Conservation (phyloP, 805 yeast species). For the Candida alai region DNA sequence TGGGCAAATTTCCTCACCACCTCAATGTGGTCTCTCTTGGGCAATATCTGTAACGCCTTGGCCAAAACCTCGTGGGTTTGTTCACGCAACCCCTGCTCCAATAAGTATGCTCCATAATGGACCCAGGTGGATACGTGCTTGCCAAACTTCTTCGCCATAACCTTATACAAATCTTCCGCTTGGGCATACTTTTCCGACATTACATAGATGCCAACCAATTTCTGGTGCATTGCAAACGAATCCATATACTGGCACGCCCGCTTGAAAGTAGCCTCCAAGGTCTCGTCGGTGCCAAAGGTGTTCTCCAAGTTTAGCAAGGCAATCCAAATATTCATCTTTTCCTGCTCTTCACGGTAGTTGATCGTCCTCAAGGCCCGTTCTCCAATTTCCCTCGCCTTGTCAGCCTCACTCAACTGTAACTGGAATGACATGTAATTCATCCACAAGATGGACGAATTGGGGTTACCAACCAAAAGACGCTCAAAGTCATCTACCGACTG, state of each 20-base stretch:
- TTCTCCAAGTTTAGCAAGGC: conserved; percentile 92
- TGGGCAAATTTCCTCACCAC: conserved; percentile 86
- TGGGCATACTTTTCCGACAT: conserved; percentile 67
- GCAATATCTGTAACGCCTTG: conserved; percentile 65
- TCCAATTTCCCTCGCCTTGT: conserved; percentile 90
- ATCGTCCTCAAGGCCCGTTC: conserved; percentile 90
- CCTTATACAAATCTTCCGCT: conserved; percentile 66
- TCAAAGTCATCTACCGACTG: conserved; percentile 91
- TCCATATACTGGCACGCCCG: conserved; percentile 92
- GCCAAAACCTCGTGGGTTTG: conserved; percentile 73
- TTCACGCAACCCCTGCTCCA: conserved; percentile 53
- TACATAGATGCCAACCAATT: conserved; percentile 69
- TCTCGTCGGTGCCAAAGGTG: conserved; percentile 83
- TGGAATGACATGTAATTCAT: conserved; percentile 99
- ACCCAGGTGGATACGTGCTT: conserved; percentile 74
- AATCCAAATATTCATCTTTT: conserved; percentile 92
- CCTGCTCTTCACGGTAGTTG: conserved; percentile 86
- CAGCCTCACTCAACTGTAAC: conserved; percentile 88
- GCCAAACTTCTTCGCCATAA: conserved; percentile 74
- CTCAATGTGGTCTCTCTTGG: conserved; percentile 72
- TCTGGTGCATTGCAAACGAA: conserved; percentile 73
- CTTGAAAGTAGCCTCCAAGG: conserved; percentile 75
- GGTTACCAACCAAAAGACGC: conserved; percentile 84
- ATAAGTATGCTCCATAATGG: conserved; percentile 69
- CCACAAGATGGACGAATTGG: conserved; percentile 92